Evolutionary conservation across 148 eudicot species (phyloP), one percentile per base, ranked within the genome.

Genomic region (Agrostemma githago): DNA sequence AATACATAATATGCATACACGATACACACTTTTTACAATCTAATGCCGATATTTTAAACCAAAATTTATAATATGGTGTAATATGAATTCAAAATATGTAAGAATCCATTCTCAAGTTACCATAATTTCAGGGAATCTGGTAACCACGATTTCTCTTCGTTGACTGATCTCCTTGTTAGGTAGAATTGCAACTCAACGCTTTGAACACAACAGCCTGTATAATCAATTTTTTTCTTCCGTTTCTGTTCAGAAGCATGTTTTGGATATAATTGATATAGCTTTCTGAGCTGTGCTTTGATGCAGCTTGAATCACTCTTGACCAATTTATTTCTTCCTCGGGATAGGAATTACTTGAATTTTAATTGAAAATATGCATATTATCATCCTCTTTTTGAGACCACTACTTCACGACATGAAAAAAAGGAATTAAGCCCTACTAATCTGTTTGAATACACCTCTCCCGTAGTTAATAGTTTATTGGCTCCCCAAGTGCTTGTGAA

Each of bases 151-250:
- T 74, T 20, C 37, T 63, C 70, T 42, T 37, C 69, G 16, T 41
- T 73, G 20, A 62, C 53, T 72, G 63, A 46, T 67, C 75, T 59
- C 63, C 42, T 21, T 53, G 56, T 4, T 34, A 39, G 40, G 40
- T 11, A 38, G 11, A 61, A 51, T 51, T 51, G 16, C 15, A 10
- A 14, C 16, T 51, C 16, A 51, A 51, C 14, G 56, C 16, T 51
- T 51, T 15, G 14, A 51, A 12, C 56, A 51, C 14, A 51, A 15
- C 15, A 51, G 14, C 8, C 37, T 16, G 58, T 15, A 38, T 63
- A 42, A 9, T 51, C 57, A 21, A 62, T 38, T 21, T 59, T 53
- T 53, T 8, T n/a, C 63, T 59, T 59, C 63, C 20, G 63, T 59
- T 26, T 26, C 34, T 26, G 34, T 26, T 26, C 16, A 51, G 14